Evolutionary conservation across 1,284 basidiomycete genomes (phyloP).

Genomic region (Papiliotrema laurentii): DNA sequence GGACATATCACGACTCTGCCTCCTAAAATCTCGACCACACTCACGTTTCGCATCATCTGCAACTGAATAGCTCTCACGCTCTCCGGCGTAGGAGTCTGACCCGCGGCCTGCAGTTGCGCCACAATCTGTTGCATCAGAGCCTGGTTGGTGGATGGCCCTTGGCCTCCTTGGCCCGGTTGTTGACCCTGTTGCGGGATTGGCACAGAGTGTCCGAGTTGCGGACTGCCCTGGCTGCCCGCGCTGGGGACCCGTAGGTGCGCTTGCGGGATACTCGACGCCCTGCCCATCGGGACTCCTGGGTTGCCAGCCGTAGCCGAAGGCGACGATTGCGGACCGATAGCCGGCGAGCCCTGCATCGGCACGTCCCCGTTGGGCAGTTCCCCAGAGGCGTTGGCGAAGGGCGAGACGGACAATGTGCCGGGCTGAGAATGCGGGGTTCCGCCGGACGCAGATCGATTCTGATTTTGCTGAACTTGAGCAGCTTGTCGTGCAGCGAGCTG

Average conservation of each 20-base stretch:
- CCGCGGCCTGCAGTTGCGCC: conserved; percentile 24
- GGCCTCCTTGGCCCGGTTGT: conserved; percentile 7
- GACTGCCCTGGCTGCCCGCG: conserved; percentile 4
- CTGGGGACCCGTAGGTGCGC: conserved; percentile 11
- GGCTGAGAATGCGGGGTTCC: conserved; percentile 29
- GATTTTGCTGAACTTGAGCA: conserved; percentile 18
- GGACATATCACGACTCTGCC: background rate
- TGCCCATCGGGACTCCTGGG: conserved; percentile 12
- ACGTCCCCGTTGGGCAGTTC: conserved; percentile 22
- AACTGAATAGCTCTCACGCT: conserved; percentile 22
- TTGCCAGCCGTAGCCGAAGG: conserved; percentile 10
- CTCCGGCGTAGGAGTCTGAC: conserved; percentile 33
- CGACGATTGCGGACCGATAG: conserved; percentile 2
- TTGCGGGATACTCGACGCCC: conserved; percentile 16
- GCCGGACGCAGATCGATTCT: conserved; percentile 6
- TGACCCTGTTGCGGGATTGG: conserved; percentile 4
- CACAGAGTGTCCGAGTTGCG: conserved; percentile 1
- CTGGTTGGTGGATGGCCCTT: conserved; percentile 8
- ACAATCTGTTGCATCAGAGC: conserved; percentile 30
- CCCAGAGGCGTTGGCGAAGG: conserved; percentile 12
- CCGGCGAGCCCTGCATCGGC: conserved; percentile 12
- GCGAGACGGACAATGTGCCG: conserved; percentile 20
- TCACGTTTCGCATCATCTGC: conserved; percentile 24
- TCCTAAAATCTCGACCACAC: background rate
- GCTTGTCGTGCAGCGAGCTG: conserved; percentile 32